phyloP scores from a whole-genome alignment of 2,329 filamentous ascomycete species.

The Ophiostoma perfectum region DNA sequence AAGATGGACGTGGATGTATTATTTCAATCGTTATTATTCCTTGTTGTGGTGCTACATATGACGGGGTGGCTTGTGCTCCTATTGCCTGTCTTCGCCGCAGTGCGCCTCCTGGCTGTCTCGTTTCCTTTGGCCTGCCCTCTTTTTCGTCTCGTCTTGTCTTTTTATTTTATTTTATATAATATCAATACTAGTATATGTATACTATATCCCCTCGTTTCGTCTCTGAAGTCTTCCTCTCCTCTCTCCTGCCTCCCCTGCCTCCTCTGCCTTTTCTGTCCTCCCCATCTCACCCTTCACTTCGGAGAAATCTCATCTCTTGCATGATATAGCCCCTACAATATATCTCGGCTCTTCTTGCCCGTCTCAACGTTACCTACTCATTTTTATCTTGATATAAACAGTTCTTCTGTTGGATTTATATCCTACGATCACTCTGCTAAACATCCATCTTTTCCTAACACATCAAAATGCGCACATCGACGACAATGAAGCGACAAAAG shows the following conservation, averaged over 20 bases:
- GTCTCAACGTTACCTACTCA: too few relatives aligned
- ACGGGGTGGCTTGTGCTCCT: neutral
- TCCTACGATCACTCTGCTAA: neutral
- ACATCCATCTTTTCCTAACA: neutral
- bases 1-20: neutral
- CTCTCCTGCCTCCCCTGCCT: neutral
- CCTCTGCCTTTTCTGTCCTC: neutral
- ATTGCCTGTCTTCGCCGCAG: too few relatives aligned
- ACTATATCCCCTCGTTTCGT: slow-evolving; percentile 2
- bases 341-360: neutral
- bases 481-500: neutral
- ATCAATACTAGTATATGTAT: neutral
- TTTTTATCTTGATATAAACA: neutral
- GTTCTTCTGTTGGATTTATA: neutral
- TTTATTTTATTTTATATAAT: neutral
- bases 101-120: neutral
- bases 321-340: neutral
- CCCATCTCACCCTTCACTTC: neutral
- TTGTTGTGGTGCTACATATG: neutral
- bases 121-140: neutral
- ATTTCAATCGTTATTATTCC: too few relatives aligned
- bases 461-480: neutral
- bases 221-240: neutral
- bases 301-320: neutral
- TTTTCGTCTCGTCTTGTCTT: slow-evolving; percentile 2